Percentiles rank a stretch among this genome's conserved stretches.
Conservation (phyloP, 164 flowering plant species). For the Malania oleifera region DNA sequence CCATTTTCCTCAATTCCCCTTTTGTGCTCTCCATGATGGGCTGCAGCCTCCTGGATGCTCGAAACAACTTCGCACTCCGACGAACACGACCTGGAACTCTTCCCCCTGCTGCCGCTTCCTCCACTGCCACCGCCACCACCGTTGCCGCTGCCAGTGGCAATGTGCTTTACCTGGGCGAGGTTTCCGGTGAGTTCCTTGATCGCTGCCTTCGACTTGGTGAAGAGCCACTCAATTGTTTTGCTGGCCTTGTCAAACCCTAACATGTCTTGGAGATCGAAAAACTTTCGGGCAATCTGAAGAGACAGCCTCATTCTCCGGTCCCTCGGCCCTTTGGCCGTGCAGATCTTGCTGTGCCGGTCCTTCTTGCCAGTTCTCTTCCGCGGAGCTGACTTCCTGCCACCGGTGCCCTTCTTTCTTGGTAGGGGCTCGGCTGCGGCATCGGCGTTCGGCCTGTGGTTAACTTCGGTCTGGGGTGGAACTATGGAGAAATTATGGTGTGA, state of each 20-base stretch:
- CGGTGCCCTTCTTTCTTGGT: too few species aligned
- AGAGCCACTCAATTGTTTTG: conserved; percentile 37
- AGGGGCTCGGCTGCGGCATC: too few species aligned
- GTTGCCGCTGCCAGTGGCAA: neutral
- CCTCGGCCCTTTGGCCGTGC: conserved; percentile 31
- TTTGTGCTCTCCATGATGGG: neutral
- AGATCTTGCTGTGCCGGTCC: conserved; percentile 41
- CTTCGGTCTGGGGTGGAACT: too few species aligned
- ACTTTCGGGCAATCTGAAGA: conserved; percentile 29
- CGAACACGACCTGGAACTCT: conserved; percentile 8
- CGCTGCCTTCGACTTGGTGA: conserved; percentile 25
- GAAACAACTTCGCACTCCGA: conserved; percentile 19
- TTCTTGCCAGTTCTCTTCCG: conserved; percentile 23
- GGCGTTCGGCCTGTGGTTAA: too few species aligned
- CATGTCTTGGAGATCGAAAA: conserved; percentile 39
- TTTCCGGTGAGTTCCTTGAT: conserved; percentile 23
- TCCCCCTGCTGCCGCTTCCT: conserved; percentile 6
- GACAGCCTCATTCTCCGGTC: conserved; percentile 37
- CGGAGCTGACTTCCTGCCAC: too few species aligned
- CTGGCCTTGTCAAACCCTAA: conserved; percentile 37
- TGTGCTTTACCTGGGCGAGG: conserved; percentile 1
- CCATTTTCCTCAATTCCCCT: neutral
- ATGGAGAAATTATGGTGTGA: too few species aligned
- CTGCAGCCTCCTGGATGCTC: neutral
- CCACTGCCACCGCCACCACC: neutral